Conservation (phyloP, 345 rosid species). For the Salix viminalis region DNA sequence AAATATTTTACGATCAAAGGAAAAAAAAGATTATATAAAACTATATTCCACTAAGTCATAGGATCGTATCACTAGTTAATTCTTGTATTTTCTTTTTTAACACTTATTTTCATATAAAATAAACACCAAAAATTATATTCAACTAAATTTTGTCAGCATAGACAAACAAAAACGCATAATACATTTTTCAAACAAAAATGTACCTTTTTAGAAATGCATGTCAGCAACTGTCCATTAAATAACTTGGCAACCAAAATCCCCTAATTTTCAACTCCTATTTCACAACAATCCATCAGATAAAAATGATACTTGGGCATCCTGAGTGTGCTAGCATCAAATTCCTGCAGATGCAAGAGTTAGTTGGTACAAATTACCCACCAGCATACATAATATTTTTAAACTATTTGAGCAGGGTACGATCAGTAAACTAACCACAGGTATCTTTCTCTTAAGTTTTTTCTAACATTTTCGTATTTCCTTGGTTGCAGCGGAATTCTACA, state of each 20-base stretch:
- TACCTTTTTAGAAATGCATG: not conserved
- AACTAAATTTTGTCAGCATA: too few species aligned
- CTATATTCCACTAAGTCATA: too few species aligned
- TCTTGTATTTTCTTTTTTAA: too few species aligned
- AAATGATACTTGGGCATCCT: not conserved
- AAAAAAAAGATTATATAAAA: too few species aligned
- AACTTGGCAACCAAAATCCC: not conserved
- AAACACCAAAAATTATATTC: too few species aligned
- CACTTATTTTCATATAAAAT: too few species aligned
- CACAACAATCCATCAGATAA: not conserved
- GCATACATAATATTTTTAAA: not conserved
- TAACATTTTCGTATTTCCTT: too few species aligned
- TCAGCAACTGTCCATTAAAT: not conserved
- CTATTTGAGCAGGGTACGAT: not conserved
- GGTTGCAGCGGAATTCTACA: not conserved
- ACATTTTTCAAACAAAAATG: not conserved
- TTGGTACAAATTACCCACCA: not conserved
- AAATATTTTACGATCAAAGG: too few species aligned
- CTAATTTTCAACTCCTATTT: not conserved
- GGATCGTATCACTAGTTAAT: too few species aligned
- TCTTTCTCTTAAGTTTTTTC: not conserved
- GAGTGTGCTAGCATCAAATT: not conserved
- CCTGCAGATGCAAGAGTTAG: not conserved
- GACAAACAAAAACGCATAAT: too few species aligned
- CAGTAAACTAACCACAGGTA: not conserved